Base-by-base conservation (phyloP, 1,139 yeast genomes). In the Waltiozyma sp. region DNA sequence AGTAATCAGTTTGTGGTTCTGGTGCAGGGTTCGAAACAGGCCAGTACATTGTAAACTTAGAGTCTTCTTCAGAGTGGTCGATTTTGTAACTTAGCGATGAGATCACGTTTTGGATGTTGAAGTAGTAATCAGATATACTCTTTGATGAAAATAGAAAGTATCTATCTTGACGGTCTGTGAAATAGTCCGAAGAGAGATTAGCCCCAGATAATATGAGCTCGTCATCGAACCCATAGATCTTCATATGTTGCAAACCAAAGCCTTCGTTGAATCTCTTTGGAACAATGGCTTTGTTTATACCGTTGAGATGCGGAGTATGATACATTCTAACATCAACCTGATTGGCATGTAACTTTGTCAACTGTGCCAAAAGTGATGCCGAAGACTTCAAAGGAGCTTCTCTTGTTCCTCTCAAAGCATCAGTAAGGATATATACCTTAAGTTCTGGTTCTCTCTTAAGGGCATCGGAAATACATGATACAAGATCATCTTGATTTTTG, bases 171-270 rank as follows among this genome's bases (percentile, higher is more conserved):
- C 99, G 76, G 60, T 91, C 82, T n/a, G 95, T 84, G 62, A 93
- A 91, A 62, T 91, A 91, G 62, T 91, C 98, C 38, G 75, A 68
- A 0, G 96, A 86, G 43, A 91, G 69, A 56, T 91, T 91, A 4
- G 98, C 98, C 3, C 98, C 99, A 19, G 87, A 77, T 40, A 93
- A 69, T 18, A 93, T 73, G 41, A 91, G 78, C 57, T 88, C 96
- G 55, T 88, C 79, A 60, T 91, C 99, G 56, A 88, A 80, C 2
- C 98, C 98, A 59, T 91, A 91, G 37, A 93, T 72, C 61, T 91
- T 91, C 98, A 91, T 93, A 60, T 91, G 99, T 62, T 91, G 99
- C 43, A 91, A 69, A 0, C 99, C 99, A 57, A 75, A 69, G 8
- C 95, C 91, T 64, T 91, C 99, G 60, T 89, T 88, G 49, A 89